Base-by-base conservation (phyloP, 345 rosid species). In the Hirschfeldia incana region DNA sequence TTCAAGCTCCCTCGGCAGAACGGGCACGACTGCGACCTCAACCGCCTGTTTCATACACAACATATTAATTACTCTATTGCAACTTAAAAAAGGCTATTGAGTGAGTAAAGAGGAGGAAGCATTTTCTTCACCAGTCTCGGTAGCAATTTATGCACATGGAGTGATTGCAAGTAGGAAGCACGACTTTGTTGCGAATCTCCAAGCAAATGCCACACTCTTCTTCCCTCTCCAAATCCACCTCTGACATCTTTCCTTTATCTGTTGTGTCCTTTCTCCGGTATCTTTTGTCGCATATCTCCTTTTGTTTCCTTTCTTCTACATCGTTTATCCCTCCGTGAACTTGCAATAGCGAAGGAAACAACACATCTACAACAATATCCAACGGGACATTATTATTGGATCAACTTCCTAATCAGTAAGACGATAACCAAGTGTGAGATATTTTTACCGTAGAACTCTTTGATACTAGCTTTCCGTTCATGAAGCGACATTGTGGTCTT, bases 171-270 rank as follows among this genome's bases (percentile, higher is more conserved):
- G 85, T 81, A 2, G 98, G 98, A 77, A 94, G 85, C 16, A 94
- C 93, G 8, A 92, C 87, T 85, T 88, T 89, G 74, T 81, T 81
- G 62, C 79, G 74, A 32, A 86, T 73, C 92, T 94, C 97, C 92
- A 94, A 76, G 82, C 98, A 94, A 39, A 94, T 94, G 3, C 93
- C 94, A n/a, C 98, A 94, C 80, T 92, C 97, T 81, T 94, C 93
- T 75, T 94, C 98, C 67, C 91, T 88, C 81, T 94, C 98, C n/a
- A 88, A 6, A 68, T 92, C 94, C 6, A 87, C 85, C 79, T 90
- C 93, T 1, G 92, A 85, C 51, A 88, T 70, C 80, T 90, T 92
- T 13, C 97, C 98, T 79, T 85, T 89, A 57, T 90, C 85, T 57
- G 76, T 77, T 53, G 57, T 87, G 66, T 81, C 82, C 69, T 73